A percentile compares a stretch with the other conserved stretches of the same genome.
Evolutionary conservation across 2,329 filamentous ascomycete species (phyloP).

Genomic region (Aspergillus awamori): DNA sequence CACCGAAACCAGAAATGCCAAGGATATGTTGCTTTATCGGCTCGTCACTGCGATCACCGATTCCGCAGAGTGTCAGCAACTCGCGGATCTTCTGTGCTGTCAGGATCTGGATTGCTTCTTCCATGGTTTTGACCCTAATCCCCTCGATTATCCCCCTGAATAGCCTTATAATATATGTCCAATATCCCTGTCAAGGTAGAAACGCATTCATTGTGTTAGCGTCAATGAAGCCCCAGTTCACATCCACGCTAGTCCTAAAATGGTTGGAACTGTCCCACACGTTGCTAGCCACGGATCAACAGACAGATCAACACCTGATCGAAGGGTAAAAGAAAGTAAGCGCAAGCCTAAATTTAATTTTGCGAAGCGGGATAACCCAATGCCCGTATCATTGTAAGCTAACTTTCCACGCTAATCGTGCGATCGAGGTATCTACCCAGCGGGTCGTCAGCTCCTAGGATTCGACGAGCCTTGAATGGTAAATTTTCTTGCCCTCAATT

Average conservation of each 20-base stretch:
- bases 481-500: no score
- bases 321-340: neutral
- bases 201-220: neutral
- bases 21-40: constrained; percentile 1
- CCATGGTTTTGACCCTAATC: neutral
- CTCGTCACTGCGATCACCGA: neutral
- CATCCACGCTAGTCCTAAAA: neutral
- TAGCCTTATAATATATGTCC: neutral
- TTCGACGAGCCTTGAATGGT: no score
- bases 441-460: no score
- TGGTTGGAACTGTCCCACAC: neutral
- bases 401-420: no score
- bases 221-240: neutral
- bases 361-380: no score
- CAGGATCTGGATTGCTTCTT: neutral
- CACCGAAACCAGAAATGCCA: neutral
- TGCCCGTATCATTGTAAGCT: no score
- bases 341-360: no score
- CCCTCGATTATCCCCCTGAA: neutral
- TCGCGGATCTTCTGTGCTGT: constrained; percentile 2
- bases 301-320: neutral
- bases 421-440: no score
- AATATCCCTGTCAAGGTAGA: neutral
- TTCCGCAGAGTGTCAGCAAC: constrained; percentile 1
- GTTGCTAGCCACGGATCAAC: no score